Percentiles rank a stretch among this genome's conserved stretches.
These are phyloP conservation scores for Claviceps quebecensis DNA, from an alignment of 2,329 filamentous ascomycete genomes.

Conservation along the genomic window DNA sequence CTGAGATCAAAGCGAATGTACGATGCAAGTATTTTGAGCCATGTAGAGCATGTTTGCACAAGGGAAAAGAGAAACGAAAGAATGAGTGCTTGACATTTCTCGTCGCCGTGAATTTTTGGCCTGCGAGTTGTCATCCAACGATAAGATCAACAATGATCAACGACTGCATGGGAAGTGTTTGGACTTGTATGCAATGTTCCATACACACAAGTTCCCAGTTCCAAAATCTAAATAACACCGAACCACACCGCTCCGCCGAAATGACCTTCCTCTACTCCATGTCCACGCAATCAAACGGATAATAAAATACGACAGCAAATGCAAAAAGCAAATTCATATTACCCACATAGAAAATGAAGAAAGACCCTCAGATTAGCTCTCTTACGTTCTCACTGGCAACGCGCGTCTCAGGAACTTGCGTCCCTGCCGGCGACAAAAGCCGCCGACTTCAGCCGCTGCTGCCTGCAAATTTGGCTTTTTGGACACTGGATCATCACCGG, in stretches of 20 bases:
- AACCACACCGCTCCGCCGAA: too few relatives aligned
- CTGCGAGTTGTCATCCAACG: too few relatives aligned
- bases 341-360: background rate
- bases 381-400: conserved; percentile 40
- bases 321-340: background rate
- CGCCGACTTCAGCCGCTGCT: conserved; percentile 20
- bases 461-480: conserved; percentile 47
- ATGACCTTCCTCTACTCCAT: background rate
- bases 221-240: too few relatives aligned
- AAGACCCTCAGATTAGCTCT: conserved; percentile 43
- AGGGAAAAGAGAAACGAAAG: background rate
- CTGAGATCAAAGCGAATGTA: background rate
- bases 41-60: background rate
- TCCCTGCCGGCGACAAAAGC: background rate
- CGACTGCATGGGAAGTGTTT: too few relatives aligned
- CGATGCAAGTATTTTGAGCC: background rate
- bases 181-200: too few relatives aligned
- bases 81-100: background rate
- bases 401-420: conserved; percentile 12
- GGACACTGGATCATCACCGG: conserved; percentile 39
- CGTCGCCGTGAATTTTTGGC: background rate
- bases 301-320: background rate
- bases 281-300: background rate
- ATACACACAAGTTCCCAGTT: too few relatives aligned
- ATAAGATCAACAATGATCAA: too few relatives aligned